Conservation (phyloP, 2,329 filamentous ascomycete species). For the Aspergillus oerlinghausenensis region DNA sequence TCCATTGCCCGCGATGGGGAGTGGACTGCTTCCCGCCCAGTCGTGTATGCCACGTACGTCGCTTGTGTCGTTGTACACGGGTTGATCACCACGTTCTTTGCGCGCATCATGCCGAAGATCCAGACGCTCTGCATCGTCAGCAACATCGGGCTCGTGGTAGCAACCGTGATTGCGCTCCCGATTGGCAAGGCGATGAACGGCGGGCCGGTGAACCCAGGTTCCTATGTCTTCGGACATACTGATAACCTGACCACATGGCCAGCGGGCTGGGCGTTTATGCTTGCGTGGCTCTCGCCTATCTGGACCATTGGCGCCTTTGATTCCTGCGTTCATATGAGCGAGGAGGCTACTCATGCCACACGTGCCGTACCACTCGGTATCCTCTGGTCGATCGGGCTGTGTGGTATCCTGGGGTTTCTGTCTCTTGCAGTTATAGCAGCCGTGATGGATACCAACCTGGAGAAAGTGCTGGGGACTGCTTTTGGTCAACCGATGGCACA, state of each 20-base stretch:
- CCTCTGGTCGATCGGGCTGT: slow-evolving; percentile 47
- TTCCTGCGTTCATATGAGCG: slow-evolving; percentile 55
- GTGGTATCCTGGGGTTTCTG: slow-evolving; percentile 53
- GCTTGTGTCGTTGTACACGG: slow-evolving; percentile 52
- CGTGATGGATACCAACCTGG: slow-evolving; percentile 52
- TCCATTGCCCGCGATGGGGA: slow-evolving; percentile 53
- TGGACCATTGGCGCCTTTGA: slow-evolving; percentile 56
- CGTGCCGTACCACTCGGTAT: slow-evolving; percentile 58
- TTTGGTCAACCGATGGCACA: slow-evolving; percentile 58
- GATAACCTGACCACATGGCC: slow-evolving; percentile 57
- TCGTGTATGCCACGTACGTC: slow-evolving; percentile 55
- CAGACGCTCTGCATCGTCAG: slow-evolving; percentile 53
- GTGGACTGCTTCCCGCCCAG: slow-evolving; percentile 52
- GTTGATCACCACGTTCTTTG: slow-evolving; percentile 49
- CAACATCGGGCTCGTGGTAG: slow-evolving; percentile 52
- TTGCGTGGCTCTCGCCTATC: slow-evolving; percentile 58
- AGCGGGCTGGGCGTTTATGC: slow-evolving; percentile 55
- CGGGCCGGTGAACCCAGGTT: slow-evolving; percentile 29
- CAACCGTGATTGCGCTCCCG: slow-evolving; percentile 53
- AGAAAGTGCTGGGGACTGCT: slow-evolving; percentile 43
- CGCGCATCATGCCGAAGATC: slow-evolving; percentile 55
- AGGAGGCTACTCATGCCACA: slow-evolving; percentile 57
- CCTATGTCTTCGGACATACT: slow-evolving; percentile 53
- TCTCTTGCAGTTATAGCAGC: slow-evolving; percentile 55
- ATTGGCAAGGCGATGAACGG: slow-evolving; percentile 39